These are phyloP conservation scores for Tolypocladium paradoxum DNA, from an alignment of 2,329 filamentous ascomycete genomes.

Conservation along the genomic window DNA sequence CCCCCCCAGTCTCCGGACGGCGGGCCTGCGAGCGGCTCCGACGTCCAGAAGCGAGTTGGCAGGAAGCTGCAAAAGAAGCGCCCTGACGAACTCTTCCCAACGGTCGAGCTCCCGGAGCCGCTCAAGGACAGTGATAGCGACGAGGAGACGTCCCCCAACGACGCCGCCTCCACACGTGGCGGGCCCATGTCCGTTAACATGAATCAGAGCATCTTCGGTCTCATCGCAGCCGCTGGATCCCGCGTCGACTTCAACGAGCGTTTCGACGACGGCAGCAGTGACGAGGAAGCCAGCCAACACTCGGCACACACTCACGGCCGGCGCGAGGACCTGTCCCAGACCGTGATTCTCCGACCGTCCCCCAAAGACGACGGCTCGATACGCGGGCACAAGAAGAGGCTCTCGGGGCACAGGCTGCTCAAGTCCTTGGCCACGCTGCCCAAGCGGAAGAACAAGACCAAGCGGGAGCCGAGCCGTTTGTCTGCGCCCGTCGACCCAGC, in stretches of 20 bases:
- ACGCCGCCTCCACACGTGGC: slow-evolving; percentile 31
- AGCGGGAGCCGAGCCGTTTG: slow-evolving; percentile 29
- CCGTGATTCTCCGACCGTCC: slow-evolving; percentile 26
- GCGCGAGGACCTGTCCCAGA: slow-evolving; percentile 26
- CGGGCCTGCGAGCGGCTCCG: background rate
- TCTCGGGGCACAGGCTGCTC: slow-evolving; percentile 55
- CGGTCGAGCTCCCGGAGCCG: slow-evolving; percentile 39
- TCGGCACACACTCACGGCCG: slow-evolving; percentile 33
- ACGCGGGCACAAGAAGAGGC: slow-evolving; percentile 41
- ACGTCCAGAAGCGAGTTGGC: slow-evolving; percentile 2
- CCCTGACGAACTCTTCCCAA: slow-evolving; percentile 24
- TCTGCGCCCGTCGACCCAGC: slow-evolving; percentile 23
- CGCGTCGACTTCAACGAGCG: slow-evolving; percentile 71
- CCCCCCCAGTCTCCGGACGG: background rate
- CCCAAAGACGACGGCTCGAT: slow-evolving; percentile 16
- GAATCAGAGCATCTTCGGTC: slow-evolving; percentile 89
- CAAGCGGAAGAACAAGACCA: slow-evolving; percentile 31
- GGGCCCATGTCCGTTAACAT: slow-evolving; percentile 56
- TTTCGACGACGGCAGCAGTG: slow-evolving; percentile 70
- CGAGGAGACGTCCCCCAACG: slow-evolving; percentile 29
- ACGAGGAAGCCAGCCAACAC: slow-evolving; percentile 59
- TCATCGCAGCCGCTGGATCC: slow-evolving; percentile 82
- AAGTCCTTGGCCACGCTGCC: slow-evolving; percentile 54
- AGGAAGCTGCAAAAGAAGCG: slow-evolving; percentile 36
- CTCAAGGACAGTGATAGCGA: slow-evolving; percentile 39